Evolutionary conservation across 148 eudicot species (phyloP).

Genomic region (Chenopodium berlandieri): DNA sequence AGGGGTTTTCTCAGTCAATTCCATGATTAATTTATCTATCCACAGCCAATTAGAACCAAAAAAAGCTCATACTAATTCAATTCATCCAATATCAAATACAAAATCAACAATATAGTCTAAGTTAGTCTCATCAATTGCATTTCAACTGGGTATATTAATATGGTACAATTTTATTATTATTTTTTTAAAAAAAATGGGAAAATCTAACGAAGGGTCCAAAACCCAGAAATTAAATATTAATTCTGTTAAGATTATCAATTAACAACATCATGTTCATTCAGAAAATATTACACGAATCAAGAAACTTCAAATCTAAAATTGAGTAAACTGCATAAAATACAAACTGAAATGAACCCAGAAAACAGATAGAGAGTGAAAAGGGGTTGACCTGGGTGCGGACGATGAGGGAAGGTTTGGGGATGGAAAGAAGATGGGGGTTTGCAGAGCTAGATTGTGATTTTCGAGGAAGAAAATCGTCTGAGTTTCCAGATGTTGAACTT

Average conservation of each 20-base stretch:
- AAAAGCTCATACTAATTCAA: neutral
- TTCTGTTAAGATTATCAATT: too few species aligned
- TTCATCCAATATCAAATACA: neutral
- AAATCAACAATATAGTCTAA: too few species aligned
- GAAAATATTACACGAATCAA: neutral
- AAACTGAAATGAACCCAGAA: neutral
- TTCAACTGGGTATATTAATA: too few species aligned
- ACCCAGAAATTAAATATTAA: too few species aligned
- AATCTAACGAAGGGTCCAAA: too few species aligned
- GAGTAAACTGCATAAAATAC: too few species aligned
- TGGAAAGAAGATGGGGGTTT: conserved; percentile 35
- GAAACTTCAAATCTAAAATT: neutral
- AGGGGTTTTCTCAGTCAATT: neutral
- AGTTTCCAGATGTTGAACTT: conserved; percentile 13
- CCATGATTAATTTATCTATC: neutral
- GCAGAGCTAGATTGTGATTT: neutral
- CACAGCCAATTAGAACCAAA: neutral
- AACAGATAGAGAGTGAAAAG: neutral
- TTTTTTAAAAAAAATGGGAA: too few species aligned
- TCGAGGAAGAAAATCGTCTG: conserved; percentile 35
- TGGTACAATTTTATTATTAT: too few species aligned
- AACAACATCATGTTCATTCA: neutral
- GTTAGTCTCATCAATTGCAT: too few species aligned
- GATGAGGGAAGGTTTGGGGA: conserved; percentile 59
- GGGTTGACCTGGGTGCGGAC: conserved; percentile 54